These are phyloP conservation scores for Xylariaceae sp. DNA, from an alignment of 2,329 filamentous ascomycete species.

Conservation along the genomic window DNA sequence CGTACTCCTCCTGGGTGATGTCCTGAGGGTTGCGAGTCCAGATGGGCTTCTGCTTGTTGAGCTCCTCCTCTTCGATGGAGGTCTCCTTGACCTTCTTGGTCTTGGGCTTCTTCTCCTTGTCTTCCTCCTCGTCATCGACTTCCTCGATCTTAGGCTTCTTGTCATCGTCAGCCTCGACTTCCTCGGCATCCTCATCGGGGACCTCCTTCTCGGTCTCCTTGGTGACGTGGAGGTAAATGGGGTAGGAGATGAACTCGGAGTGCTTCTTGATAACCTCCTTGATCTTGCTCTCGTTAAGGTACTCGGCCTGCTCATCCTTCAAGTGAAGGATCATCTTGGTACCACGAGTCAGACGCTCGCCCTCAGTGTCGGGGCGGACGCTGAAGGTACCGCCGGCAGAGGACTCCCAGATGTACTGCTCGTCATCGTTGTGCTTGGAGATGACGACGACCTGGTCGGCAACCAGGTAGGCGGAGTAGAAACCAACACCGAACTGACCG, in stretches of 20 bases:
- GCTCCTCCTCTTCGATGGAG: conserved; percentile 97
- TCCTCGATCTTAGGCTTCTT: conserved; percentile 97
- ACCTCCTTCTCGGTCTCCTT: conserved; percentile 99
- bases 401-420: conserved; percentile 99
- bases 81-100: conserved; percentile 99
- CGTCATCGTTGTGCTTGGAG: conserved; percentile 99
- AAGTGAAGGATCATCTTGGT: conserved; percentile 98
- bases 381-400: conserved; percentile 96
- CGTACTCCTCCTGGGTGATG: conserved; percentile 95
- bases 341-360: conserved; percentile 85
- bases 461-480: conserved; percentile 99
- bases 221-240: conserved; percentile 98
- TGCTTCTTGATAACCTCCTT: conserved; percentile 99
- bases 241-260: conserved; percentile 99
- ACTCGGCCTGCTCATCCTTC: conserved; percentile 98
- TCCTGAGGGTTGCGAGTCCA: conserved; percentile 98
- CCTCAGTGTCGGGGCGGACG: conserved; percentile 83
- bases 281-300: conserved; percentile 97
- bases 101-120: conserved; percentile 89
- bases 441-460: conserved; percentile 92
- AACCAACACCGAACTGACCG: conserved; percentile 99
- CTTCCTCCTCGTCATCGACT: conserved; percentile 79
- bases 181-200: conserved; percentile 88
- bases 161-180: conserved; percentile 69
- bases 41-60: conserved; percentile 99